Conservation (phyloP, 148 eudicot species). For the Chenopodium album region DNA sequence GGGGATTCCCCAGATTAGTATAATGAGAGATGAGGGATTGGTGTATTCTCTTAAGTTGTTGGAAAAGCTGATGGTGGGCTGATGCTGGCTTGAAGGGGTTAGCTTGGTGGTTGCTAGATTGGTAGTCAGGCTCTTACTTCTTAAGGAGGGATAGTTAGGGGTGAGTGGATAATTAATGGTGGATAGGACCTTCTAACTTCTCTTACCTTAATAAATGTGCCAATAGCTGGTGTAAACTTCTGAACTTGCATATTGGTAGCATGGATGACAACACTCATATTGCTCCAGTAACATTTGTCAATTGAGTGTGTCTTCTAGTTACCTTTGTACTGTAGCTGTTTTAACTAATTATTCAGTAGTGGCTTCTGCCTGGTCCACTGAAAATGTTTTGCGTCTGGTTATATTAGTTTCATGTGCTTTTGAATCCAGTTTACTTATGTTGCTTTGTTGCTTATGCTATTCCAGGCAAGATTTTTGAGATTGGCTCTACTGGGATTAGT, state of each 20-base stretch:
- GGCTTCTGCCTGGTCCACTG: background rate
- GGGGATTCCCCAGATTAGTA: no score
- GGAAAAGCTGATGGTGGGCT: no score
- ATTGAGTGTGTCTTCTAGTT: background rate
- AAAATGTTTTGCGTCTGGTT: background rate
- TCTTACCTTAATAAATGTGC: no score
- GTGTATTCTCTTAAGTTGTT: no score
- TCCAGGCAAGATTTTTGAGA: conserved; percentile 79
- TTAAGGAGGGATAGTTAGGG: no score
- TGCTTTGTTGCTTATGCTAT: background rate
- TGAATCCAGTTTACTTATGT: background rate
- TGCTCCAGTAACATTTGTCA: background rate
- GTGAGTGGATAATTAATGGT: no score
- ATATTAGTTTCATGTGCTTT: background rate
- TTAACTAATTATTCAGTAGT: background rate
- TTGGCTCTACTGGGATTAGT: conserved; percentile 88
- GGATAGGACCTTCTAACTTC: no score
- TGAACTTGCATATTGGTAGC: background rate
- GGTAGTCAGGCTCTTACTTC: no score
- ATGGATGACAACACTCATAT: background rate
- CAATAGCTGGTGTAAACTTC: background rate
- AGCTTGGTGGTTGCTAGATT: no score
- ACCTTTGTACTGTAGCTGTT: background rate
- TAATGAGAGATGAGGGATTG: no score
- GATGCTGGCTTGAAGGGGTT: no score